Evolutionary conservation across 1,284 basidiomycete species (phyloP), one percentile per base, ranked within the genome.

Genomic region (Xanthoconium separans): DNA sequence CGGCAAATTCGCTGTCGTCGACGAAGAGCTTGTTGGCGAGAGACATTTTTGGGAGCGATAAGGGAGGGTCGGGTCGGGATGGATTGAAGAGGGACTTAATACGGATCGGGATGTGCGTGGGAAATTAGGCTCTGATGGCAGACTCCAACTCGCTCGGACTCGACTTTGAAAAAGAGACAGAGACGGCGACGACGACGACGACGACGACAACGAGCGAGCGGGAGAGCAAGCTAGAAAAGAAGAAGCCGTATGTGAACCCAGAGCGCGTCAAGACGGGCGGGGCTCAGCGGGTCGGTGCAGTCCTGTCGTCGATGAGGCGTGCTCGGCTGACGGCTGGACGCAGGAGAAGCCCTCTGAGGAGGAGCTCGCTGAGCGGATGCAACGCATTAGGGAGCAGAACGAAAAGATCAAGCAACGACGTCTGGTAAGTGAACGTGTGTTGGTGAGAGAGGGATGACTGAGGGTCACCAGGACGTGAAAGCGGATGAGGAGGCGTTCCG

Each of bases 21-120:
- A 99, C 94, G 61, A 89, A 82, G 64, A 96, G 84, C 74, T 96
- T 98, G 79, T 88, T 94, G 39, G 95, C 89, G 74, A 98, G 90
- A 61, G 95, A 98, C 95, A 97, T 98, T 73, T 53, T 59, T 49
- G 62, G 8, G 10, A 24, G 45, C 18, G 56, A 24, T 20, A 44
- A 40, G 37, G 36, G 48, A 36, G 7, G 12, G 42, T 44, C 15
- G 34, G 37, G 50, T 51, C 22, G 29, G n/a, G 11, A 18, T 11
- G 47, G 5, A 12, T 31, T 31, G 31, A 15, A 33, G 11, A 33
- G 31, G 31, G 13, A 37, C 20, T 46, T 54, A 24, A 59, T 62
- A 56, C 43, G 44, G 53, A 31, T 31, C 27, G 20, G 18, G 48
- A 49, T 24, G 9, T 34, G 61, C 62, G 65, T 64, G 65, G 63